A percentile compares a stretch with the other conserved stretches of the same genome.
Conservation (phyloP, 345 rosid species). For the Murraya koenigii region DNA sequence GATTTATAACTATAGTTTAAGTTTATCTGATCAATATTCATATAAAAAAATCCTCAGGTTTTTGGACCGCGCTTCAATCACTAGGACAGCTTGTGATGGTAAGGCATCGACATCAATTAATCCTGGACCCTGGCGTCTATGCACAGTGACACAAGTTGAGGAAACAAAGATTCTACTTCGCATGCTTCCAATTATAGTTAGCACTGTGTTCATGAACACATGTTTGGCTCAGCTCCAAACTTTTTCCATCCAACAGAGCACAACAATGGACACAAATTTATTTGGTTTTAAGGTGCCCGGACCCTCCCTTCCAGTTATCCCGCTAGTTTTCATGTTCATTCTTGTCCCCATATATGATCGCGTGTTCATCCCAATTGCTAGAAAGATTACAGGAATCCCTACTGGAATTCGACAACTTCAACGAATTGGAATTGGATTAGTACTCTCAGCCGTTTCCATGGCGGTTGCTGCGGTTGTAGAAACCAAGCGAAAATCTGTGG, state of each 20-base stretch:
- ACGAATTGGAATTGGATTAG: constrained; percentile 49
- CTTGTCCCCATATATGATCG: constrained; percentile 51
- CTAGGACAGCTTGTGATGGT: not conserved
- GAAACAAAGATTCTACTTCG: constrained; percentile 58
- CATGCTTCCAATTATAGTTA: constrained; percentile 52
- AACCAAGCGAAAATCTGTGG: constrained; percentile 43
- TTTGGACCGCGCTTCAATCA: constrained; percentile 54
- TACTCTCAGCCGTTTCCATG: constrained; percentile 56
- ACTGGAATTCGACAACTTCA: constrained; percentile 57
- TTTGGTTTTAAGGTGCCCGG: constrained; percentile 47
- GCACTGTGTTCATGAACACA: constrained; percentile 69
- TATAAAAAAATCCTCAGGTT: constrained; percentile 22
- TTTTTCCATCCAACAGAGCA: constrained; percentile 58
- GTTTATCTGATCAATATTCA: not conserved
- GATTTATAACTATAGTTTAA: not conserved
- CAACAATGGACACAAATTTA: constrained; percentile 48
- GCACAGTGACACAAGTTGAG: constrained; percentile 64
- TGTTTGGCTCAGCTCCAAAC: constrained; percentile 72
- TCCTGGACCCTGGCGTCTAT: constrained; percentile 45
- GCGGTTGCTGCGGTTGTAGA: constrained; percentile 56
- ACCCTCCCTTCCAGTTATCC: constrained; percentile 55
- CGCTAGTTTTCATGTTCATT: constrained; percentile 46
- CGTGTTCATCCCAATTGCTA: constrained; percentile 48
- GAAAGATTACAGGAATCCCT: constrained; percentile 50
- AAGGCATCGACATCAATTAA: constrained; percentile 17